Percentiles rank a stretch among this genome's conserved stretches.
Evolutionary conservation across 495 filamentous ascomycete genomes (phyloP).

Genomic region (Penicillium chermesinum): DNA sequence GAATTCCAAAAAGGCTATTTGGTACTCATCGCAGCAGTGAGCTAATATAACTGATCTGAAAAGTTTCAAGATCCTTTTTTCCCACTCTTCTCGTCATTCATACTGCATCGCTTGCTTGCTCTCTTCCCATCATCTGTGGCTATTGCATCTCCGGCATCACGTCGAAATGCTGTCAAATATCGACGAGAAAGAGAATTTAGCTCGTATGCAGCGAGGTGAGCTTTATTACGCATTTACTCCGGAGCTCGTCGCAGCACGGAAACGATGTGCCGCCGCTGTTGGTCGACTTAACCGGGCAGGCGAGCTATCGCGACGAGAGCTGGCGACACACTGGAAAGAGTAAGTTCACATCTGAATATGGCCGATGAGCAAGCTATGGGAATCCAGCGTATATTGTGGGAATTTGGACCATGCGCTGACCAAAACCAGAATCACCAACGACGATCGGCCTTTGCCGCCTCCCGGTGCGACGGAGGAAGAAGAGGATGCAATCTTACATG

Average conservation of each 20-base stretch:
- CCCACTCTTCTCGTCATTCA: too few relatives aligned
- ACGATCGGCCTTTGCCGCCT: slow-evolving; percentile 58
- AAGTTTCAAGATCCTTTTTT: too few relatives aligned
- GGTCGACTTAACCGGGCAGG: slow-evolving; percentile 58
- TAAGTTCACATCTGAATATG: slow-evolving; percentile 37
- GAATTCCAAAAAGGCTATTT: too few relatives aligned
- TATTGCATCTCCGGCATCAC: not conserved
- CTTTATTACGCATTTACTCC: slow-evolving; percentile 51
- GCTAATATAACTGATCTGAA: too few relatives aligned
- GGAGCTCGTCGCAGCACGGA: slow-evolving; percentile 50
- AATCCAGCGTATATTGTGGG: not conserved
- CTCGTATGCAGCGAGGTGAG: slow-evolving; percentile 34
- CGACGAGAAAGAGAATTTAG: not conserved
- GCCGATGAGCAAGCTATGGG: not conserved
- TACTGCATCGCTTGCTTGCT: too few relatives aligned
- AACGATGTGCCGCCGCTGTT: slow-evolving; percentile 54
- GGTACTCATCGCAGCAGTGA: too few relatives aligned
- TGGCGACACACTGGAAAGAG: slow-evolving; percentile 70
- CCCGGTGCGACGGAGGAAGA: slow-evolving; percentile 53
- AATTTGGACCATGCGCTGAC: too few relatives aligned
- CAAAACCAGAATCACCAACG: slow-evolving; percentile 49
- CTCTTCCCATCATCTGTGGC: too few relatives aligned
- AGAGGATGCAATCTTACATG: slow-evolving; percentile 44
- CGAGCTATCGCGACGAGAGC: slow-evolving; percentile 50
- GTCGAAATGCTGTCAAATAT: not conserved